Evolutionary conservation across 495 filamentous ascomycete genomes (phyloP), one percentile per base, ranked within the genome.

Genomic region (Neurospora sp.): DNA sequence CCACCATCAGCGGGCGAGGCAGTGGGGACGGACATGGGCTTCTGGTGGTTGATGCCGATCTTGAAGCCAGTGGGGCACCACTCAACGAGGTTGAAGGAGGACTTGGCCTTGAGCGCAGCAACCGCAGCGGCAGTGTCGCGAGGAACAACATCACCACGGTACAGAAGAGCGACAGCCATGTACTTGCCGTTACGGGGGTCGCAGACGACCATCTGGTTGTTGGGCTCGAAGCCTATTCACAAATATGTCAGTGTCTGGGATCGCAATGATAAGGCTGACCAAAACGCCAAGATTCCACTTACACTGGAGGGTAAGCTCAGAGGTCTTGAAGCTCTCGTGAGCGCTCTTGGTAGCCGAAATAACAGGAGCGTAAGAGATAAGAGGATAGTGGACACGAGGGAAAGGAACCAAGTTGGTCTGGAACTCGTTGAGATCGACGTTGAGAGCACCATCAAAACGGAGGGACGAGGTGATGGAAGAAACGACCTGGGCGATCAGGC

Each of bases 51-150:
- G 87, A 97, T 96, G 76, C 93, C 93, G 71, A 97, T 86, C 87
- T 97, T 97, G 89, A 97, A 97, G 73, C 93, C 93, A 62, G 93
- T 97, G n/a, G 93, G 93, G 84, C 93, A 97, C 93, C 93, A 97
- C 82, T 97, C 93, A 71, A 97, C 93, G 73, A 96, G 86, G 87
- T 96, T 94, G 88, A 97, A 95, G 37, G 93, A 93, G 10, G 89
- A 78, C 86, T 93, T 94, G 77, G 93, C 90, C 86, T 97, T 97
- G 75, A 97, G 87, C 27, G 90, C 87, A 35, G 92, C 92, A 71
- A 95, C 90, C 39, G 93, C 93, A 59, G 89, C 88, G 76, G 85
- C 90, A 85, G 92, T 94, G 85, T 97, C 93, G 75, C 90, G 92
- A 66, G 93, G 92, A 71, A 96, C 92, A 72, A 93, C 92, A 77